phyloP scores from a whole-genome alignment of 2,329 filamentous ascomycete species.

The Exophiala sp. region DNA sequence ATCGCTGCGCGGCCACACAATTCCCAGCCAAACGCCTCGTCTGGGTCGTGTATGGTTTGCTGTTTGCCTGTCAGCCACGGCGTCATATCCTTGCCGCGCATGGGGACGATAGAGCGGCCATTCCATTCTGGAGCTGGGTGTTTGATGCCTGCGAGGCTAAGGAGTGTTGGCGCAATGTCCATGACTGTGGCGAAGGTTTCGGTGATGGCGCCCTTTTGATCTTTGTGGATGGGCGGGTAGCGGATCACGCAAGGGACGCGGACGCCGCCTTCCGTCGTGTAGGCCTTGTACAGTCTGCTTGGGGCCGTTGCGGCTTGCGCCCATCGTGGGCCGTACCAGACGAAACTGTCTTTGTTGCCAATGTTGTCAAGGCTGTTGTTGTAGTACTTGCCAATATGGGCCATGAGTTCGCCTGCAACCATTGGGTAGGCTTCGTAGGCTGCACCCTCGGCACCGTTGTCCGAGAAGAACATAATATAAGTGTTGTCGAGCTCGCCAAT shows the following conservation, averaged over 20 bases:
- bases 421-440: constrained; percentile 46
- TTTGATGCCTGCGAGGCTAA: constrained; percentile 40
- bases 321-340: constrained; percentile 52
- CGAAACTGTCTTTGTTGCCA: constrained; percentile 45
- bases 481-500: constrained; percentile 50
- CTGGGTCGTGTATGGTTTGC: constrained; percentile 46
- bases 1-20: constrained; percentile 54
- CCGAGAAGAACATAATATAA: constrained; percentile 49
- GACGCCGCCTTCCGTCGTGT: constrained; percentile 35
- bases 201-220: constrained; percentile 25
- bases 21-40: constrained; percentile 57
- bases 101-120: constrained; percentile 49
- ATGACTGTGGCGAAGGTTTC: constrained; percentile 48
- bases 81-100: constrained; percentile 51
- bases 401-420: constrained; percentile 40
- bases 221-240: constrained; percentile 28
- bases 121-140: constrained; percentile 55
- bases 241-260: constrained; percentile 38
- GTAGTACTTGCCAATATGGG: constrained; percentile 46
- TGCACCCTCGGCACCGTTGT: constrained; percentile 50
- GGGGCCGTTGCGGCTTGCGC: constrained; percentile 47
- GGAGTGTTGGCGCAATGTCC: constrained; percentile 49
- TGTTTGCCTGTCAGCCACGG: constrained; percentile 38
- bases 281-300: constrained; percentile 36
- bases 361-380: constrained; percentile 49